Conservation (phyloP, 768 basidiomycete genomes). For the Amanita phalloides region DNA sequence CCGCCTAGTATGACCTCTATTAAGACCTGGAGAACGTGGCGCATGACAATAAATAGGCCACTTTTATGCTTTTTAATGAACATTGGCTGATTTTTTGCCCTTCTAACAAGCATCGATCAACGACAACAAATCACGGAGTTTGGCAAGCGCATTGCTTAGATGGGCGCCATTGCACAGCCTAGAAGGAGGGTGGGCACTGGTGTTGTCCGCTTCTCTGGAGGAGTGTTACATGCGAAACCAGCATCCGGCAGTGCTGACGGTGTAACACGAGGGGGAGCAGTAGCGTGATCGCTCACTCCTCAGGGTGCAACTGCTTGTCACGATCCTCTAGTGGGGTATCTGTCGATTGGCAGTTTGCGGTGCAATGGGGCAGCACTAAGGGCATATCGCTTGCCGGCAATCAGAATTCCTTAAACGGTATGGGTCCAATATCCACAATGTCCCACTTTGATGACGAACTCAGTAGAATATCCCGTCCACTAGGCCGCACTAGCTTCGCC, state of each 20-base stretch:
- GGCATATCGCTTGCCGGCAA: background rate
- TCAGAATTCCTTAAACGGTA: no score
- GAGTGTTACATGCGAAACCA: background rate
- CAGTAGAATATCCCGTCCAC: background rate
- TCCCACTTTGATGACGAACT: background rate
- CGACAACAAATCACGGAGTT: no score
- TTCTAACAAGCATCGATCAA: no score
- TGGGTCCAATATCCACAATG: background rate
- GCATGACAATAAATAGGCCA: no score
- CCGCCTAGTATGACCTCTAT: no score
- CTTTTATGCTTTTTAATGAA: no score
- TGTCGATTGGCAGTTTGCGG: background rate
- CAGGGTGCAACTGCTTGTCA: no score
- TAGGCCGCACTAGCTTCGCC: background rate
- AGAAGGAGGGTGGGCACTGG: constrained; percentile 3
- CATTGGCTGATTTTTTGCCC: no score
- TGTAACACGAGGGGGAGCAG: constrained; percentile 1
- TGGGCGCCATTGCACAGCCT: background rate
- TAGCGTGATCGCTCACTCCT: background rate
- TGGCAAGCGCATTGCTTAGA: no score
- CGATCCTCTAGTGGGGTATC: background rate
- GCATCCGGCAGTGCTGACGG: background rate
- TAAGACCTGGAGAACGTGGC: no score
- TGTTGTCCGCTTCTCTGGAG: constrained; percentile 3
- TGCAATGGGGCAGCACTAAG: background rate